phyloP scores from a whole-genome alignment of 306 rosid species.

The Quercus engelmannii region DNA sequence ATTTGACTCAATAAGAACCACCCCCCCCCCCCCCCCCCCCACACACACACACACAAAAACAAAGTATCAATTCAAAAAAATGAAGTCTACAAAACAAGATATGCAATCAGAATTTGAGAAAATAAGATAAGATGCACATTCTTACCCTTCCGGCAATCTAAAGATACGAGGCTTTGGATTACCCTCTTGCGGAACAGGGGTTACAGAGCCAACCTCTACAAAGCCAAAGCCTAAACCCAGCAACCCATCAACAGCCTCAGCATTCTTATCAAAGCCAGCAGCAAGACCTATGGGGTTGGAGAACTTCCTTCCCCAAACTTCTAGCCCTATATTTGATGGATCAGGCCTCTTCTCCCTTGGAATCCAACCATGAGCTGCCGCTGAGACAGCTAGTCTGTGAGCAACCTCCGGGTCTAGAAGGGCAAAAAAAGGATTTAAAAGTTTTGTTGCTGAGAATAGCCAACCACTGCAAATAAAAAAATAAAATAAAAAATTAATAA shows the following conservation, averaged over 20 bases:
- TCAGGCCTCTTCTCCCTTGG: conserved; percentile 94
- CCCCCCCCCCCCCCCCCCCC: no score
- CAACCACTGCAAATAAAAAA: conserved; percentile 68
- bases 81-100: background rate
- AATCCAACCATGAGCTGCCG: conserved; percentile 97
- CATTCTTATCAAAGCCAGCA: conserved; percentile 97
- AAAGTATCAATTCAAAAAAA: background rate
- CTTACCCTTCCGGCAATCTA: conserved; percentile 82
- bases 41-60: background rate
- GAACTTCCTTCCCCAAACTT: conserved; percentile 99
- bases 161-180: conserved; percentile 95
- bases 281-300: conserved; percentile 96
- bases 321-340: conserved; percentile 60
- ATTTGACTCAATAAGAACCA: background rate
- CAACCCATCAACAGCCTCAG: conserved; percentile 90
- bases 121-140: conserved; percentile 12
- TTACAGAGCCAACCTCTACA: conserved; percentile 96
- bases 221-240: conserved; percentile 93
- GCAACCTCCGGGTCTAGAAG: conserved; percentile 91
- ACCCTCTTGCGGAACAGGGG: conserved; percentile 94
- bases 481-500: no score
- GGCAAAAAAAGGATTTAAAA: conserved; percentile 88
- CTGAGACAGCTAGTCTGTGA: conserved; percentile 75
- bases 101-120: conserved; percentile 17
- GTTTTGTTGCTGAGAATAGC: conserved; percentile 92